Conservation (phyloP, 2,329 filamentous ascomycete species). For the Aspergillaceae sp. region DNA sequence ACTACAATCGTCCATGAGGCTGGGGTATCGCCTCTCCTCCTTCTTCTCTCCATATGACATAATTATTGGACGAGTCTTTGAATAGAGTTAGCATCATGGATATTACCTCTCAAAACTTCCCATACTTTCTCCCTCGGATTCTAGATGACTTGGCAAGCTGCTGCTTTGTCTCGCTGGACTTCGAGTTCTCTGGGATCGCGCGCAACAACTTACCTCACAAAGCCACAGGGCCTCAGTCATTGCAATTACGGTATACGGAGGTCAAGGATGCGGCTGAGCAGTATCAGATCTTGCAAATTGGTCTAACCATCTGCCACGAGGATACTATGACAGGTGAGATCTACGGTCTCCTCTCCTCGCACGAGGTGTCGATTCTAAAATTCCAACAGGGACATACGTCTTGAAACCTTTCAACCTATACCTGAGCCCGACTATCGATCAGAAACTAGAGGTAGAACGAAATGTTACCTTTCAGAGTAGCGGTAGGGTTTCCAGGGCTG, state of each 20-base stretch:
- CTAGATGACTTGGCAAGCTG: constrained; percentile 51
- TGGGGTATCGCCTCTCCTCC: too few species aligned
- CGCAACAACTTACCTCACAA: constrained; percentile 23
- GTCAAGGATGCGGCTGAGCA: constrained; percentile 52
- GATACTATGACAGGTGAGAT: constrained; percentile 41
- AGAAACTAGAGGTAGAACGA: constrained; percentile 50
- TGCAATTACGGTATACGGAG: constrained; percentile 55
- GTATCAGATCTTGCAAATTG: constrained; percentile 58
- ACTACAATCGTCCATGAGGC: too few species aligned
- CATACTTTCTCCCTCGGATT: constrained; percentile 45
- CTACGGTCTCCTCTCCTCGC: too few species aligned
- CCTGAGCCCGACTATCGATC: constrained; percentile 48
- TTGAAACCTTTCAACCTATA: constrained; percentile 58
- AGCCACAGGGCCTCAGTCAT: constrained; percentile 29
- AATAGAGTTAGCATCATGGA: constrained; percentile 44
- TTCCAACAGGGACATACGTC: constrained; percentile 41
- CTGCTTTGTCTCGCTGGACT: constrained; percentile 56
- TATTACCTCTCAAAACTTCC: constrained; percentile 44
- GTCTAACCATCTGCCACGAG: constrained; percentile 57
- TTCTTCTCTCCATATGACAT: too few species aligned
- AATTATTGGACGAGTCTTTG: too few species aligned
- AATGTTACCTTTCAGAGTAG: constrained; percentile 51
- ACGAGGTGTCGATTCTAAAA: not conserved
- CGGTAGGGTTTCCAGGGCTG: constrained; percentile 23
- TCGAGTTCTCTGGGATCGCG: constrained; percentile 59